Base-by-base conservation (phyloP, 768 basidiomycete species). In the Boletus vinaceobasis region DNA sequence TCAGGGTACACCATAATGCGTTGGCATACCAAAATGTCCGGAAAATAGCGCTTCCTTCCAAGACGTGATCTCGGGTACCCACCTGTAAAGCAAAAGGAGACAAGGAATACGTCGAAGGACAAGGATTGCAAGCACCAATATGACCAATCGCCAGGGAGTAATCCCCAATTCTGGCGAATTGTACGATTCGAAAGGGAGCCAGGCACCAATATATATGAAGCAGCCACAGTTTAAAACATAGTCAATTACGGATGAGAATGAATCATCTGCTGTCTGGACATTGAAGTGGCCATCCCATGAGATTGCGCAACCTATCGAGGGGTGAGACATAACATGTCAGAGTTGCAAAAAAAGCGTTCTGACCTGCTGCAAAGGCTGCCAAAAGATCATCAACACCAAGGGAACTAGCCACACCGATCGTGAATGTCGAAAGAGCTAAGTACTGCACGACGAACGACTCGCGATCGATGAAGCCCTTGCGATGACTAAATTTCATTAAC, bases 251-350 rank as follows among this genome's bases (percentile, higher is more conserved):
- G 92, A 87, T 2, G 92, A 87, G 67, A 99, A 98, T 11, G 84
- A 77, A 53, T 93, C 90, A 58, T 88, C 85, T 71, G 95, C 90
- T 0, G 83, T 91, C 55, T 91, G 85, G 19, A 73, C 72, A 61
- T 90, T 88, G 73, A 90, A 90, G 60, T 90, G 78, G 3, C 85
- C 90, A 69, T 96, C 93, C 93, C 91, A 95, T 7, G 91, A 91
- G 59, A 98, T 88, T 2, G 95, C 91, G 49, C 80, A 85, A 3
- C 95, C 95, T 86, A 35, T 48, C 7, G n/a, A 44, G n/a, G 35
- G 29, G 33, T 55, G 33, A 53, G 54, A 45, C 49, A 15, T n/a
- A 19, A 49, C 9, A 9, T 21, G 11, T 3, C 21, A 37, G n/a
- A 23, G 35, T 14, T 13, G 7, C 29, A 10, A 33, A 7, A 7